Base-by-base conservation (phyloP, 441 rosid species). In the Euphorbia schlechtendalii region DNA sequence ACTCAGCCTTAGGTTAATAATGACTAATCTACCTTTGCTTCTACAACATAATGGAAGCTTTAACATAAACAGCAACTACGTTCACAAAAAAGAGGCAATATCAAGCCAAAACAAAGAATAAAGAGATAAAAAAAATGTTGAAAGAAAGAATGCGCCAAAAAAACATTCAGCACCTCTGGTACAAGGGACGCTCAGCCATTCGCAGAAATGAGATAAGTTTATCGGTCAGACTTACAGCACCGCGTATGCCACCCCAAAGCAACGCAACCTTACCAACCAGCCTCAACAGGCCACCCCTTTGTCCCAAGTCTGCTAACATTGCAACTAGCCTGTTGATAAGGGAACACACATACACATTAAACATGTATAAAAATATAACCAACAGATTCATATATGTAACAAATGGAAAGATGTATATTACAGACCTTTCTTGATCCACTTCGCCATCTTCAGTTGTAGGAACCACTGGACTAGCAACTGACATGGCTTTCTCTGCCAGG, bases 161-260 rank as follows among this genome's bases (percentile, higher is more conserved):
- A 66, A 38, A 32, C 41, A 20, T 61, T 56, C 25, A 58, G 56
- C 79, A 92, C 99, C 99, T 88, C 76, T 86, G 87, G 74, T 82
- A 71, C 65, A 89, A 80, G 59, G 98, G 95, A 55, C 93, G 88
- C 56, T 92, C 93, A 68, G 86, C 91, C 68, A 95, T 67, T 22
- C 1, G 95, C 74, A 92, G 82, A 83, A 89, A 89, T 8, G 70
- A 75, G 78, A 95, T 89, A 66, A 92, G 89, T 79, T 58, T 86
- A 69, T 86, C 90, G 40, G 97, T 92, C 76, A 92, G 78, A 84
- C 98, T 92, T 84, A 86, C 77, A 68, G 98, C 98, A 74, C 96
- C 97, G 49, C 98, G 97, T 70, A 94, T 76, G 64, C 99, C 99
- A 78, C 96, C 99, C 99, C 99, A 94, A 73, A 94, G 96, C 84